These are phyloP conservation scores for Strobilomyces dryophilus DNA, from an alignment of 768 basidiomycete species.

Conservation along the genomic window DNA sequence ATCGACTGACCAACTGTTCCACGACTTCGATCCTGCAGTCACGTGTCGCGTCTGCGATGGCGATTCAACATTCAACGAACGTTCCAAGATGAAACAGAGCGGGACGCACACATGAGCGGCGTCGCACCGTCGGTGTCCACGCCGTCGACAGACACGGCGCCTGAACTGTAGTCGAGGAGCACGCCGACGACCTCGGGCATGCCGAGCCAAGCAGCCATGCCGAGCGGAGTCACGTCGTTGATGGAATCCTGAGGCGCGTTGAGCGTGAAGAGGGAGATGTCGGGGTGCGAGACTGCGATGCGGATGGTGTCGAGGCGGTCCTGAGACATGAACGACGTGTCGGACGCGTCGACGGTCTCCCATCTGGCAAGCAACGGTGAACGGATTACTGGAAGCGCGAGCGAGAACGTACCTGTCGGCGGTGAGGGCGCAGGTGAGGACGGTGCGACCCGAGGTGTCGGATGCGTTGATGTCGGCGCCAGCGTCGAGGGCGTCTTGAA, in stretches of 20 bases:
- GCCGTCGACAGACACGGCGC: constrained; percentile 65
- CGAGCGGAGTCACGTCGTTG: constrained; percentile 72
- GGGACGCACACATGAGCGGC: constrained; percentile 74
- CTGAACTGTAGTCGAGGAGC: constrained; percentile 60
- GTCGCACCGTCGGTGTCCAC: constrained; percentile 75
- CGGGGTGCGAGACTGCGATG: constrained; percentile 48
- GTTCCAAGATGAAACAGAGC: constrained; percentile 1
- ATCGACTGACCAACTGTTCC: constrained; percentile 51
- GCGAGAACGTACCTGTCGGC: constrained; percentile 57
- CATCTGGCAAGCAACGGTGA: constrained; percentile 41
- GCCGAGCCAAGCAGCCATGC: constrained; percentile 77
- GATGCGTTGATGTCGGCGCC: constrained; percentile 69
- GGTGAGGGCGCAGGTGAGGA: constrained; percentile 65
- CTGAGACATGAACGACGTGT: constrained; percentile 62
- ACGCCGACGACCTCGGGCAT: constrained; percentile 54
- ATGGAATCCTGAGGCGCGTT: constrained; percentile 70
- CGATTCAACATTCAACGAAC: background rate
- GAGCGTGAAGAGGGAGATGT: constrained; percentile 63
- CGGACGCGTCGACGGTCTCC: constrained; percentile 63
- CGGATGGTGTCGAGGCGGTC: constrained; percentile 56
- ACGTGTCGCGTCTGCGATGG: constrained; percentile 64
- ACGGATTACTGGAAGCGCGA: background rate
- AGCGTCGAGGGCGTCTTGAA: constrained; percentile 47
- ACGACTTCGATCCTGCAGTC: constrained; percentile 70
- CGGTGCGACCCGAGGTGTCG: constrained; percentile 56